Evolutionary conservation across 1,139 yeast species (phyloP), one percentile per base, ranked within the genome.

Genomic region (Eremothecium coryli): DNA sequence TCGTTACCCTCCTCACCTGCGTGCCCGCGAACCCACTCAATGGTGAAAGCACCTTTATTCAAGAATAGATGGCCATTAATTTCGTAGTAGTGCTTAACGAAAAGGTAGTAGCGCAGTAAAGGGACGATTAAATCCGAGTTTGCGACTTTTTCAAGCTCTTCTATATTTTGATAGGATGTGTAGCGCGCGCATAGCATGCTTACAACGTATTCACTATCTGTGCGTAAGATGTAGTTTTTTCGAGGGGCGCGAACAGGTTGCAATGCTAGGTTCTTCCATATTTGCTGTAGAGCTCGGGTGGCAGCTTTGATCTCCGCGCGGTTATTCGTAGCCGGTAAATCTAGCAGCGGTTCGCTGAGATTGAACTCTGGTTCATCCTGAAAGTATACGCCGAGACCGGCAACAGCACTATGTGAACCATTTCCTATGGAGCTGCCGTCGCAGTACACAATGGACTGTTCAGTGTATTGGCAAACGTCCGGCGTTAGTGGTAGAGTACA

Each of bases 241-340:
- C 40, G 36, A 32, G 62, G 64, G 6, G 30, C 25, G 0, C 41
- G 25, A 17, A 64, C 58, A 7, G 23, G 23, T 16, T n/a, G 21
- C 4, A 18, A 17, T 16, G 37, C 7, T 11, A 17, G 59, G 15
- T 57, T 46, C 1, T 43, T 26, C 35, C 58, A 44, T 9, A 75
- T 65, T 7, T 52, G 47, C 6, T 54, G 50, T 35, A 80, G 54
- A 0, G 93, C 93, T 30, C 65, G 66, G 5, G 60, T 53, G 16
- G 82, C 65, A 0, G 93, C 96, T 13, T 62, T 54, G 14, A 86
- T 65, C 55, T 88, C 96, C 2, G 93, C 93, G 29, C 86, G 62
- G 47, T 82, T 88, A 49, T 85, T 88, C 0, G 95, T 85, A 26
- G 77, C 82, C 5, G 57, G 58, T 2, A 61, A 68, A 1, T 60